These are phyloP conservation scores for Mucuna pruriens DNA, from an alignment of 306 rosid genomes.

Conservation along the genomic window DNA sequence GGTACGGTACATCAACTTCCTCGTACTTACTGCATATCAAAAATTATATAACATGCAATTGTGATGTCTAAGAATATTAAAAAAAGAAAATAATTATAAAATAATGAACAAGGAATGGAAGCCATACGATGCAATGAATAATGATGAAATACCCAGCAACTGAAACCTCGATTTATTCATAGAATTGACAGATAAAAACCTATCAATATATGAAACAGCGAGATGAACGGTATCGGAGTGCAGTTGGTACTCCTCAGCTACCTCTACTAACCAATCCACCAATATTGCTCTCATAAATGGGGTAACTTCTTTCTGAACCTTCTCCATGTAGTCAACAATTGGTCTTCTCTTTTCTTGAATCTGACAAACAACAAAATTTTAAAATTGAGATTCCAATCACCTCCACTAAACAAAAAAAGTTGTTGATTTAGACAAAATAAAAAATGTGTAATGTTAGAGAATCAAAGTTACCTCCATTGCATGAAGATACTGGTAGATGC, in stretches of 20 bases:
- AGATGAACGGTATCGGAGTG: conserved; percentile 71
- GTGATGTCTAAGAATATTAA: neutral
- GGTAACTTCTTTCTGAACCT: conserved; percentile 62
- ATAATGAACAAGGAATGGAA: neutral
- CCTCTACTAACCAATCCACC: conserved; percentile 92
- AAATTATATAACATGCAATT: neutral
- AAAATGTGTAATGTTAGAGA: neutral
- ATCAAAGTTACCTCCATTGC: conserved; percentile 60
- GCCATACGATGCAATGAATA: conserved; percentile 85
- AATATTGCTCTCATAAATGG: conserved; percentile 71
- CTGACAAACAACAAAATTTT: no score
- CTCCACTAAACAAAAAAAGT: no score
- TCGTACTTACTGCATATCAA: conserved; percentile 70
- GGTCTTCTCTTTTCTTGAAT: conserved; percentile 73
- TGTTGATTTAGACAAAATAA: no score
- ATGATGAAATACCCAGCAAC: conserved; percentile 73
- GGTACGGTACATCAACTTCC: conserved; percentile 82
- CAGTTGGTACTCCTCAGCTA: conserved; percentile 83
- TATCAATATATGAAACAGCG: conserved; percentile 66
- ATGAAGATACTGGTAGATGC: conserved; percentile 56
- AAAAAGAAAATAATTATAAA: neutral
- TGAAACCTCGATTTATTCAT: conserved; percentile 56
- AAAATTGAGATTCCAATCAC: neutral
- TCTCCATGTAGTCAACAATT: conserved; percentile 49
- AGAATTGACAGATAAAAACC: conserved; percentile 55